Conservation (phyloP, 768 basidiomycete species). For the Agrocybe chaxingu region DNA sequence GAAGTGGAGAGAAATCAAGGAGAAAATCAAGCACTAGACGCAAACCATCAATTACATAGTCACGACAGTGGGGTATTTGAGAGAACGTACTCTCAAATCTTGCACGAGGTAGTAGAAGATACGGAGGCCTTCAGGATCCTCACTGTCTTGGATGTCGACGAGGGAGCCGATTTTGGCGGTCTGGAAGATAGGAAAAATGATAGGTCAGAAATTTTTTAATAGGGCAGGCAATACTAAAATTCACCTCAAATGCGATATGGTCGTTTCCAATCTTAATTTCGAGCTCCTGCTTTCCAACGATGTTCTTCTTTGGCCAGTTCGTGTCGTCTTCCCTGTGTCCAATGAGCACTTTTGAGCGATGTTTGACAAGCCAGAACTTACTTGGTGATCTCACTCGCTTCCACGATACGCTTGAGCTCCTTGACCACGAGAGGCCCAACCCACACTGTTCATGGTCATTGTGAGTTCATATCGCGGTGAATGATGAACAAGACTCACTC, state of each 20-base stretch:
- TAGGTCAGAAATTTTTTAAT: background rate
- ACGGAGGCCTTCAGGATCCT: constrained; percentile 95
- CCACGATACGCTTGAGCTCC: constrained; percentile 92
- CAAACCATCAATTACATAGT: background rate
- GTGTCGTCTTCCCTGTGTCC: constrained; percentile 88
- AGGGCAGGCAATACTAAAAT: constrained; percentile 15
- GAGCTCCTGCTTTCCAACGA: constrained; percentile 97
- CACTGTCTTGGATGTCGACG: constrained; percentile 94
- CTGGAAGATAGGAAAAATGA: constrained; percentile 35
- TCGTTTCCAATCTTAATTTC: constrained; percentile 93
- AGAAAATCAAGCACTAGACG: constrained; percentile 91
- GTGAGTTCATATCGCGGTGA: background rate
- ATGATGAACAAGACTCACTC: constrained; percentile 53
- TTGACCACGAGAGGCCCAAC: constrained; percentile 88
- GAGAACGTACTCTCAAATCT: constrained; percentile 77
- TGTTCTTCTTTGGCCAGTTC: constrained; percentile 99
- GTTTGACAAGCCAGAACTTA: constrained; percentile 28
- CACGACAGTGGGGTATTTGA: constrained; percentile 2
- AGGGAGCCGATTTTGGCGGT: constrained; percentile 97
- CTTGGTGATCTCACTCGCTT: constrained; percentile 94
- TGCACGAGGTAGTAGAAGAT: constrained; percentile 99
- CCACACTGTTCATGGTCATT: constrained; percentile 64
- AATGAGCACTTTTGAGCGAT: background rate
- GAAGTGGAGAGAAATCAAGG: constrained; percentile 97
- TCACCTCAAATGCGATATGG: constrained; percentile 95